Conservation (phyloP, 495 filamentous ascomycete genomes). For the Xylaria curta region DNA sequence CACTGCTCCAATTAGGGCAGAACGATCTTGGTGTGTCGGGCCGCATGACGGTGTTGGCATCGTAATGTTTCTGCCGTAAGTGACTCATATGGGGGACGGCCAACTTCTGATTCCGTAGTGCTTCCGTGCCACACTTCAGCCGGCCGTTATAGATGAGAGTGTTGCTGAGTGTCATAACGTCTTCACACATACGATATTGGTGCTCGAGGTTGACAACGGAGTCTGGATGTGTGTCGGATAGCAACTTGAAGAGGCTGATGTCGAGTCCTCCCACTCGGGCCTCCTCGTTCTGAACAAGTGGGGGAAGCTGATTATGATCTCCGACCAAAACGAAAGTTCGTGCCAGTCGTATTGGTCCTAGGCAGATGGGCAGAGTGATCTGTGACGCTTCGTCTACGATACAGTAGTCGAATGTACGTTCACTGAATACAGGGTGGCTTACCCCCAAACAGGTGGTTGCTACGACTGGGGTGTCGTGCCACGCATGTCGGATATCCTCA, state of each 20-base stretch:
- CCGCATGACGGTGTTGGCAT: conserved; percentile 45
- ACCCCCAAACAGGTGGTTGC: conserved; percentile 94
- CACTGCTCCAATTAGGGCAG: conserved; percentile 58
- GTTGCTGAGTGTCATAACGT: conserved; percentile 94
- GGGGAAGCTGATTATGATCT: conserved; percentile 94
- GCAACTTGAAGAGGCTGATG: conserved; percentile 88
- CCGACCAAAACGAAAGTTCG: conserved; percentile 94
- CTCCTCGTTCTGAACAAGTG: conserved; percentile 89
- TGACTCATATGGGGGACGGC: conserved; percentile 57
- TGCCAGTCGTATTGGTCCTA: conserved; percentile 92
- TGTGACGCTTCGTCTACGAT: conserved; percentile 98
- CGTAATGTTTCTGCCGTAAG: conserved; percentile 63
- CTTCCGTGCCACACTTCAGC: conserved; percentile 84
- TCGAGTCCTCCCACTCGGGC: conserved; percentile 88
- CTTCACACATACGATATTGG: conserved; percentile 97
- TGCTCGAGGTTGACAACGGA: conserved; percentile 91
- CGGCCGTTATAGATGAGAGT: conserved; percentile 88
- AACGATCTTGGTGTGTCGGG: conserved; percentile 45
- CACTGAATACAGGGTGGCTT: conserved; percentile 84
- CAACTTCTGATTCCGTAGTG: conserved; percentile 72
- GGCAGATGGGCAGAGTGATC: conserved; percentile 91
- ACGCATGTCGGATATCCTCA: conserved; percentile 81
- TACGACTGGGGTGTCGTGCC: conserved; percentile 83
- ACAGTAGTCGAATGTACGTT: conserved; percentile 94
- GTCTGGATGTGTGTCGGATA: conserved; percentile 84